phyloP scores from a whole-genome alignment of 2,329 filamentous ascomycete species.

The Fusarium nygamai region DNA sequence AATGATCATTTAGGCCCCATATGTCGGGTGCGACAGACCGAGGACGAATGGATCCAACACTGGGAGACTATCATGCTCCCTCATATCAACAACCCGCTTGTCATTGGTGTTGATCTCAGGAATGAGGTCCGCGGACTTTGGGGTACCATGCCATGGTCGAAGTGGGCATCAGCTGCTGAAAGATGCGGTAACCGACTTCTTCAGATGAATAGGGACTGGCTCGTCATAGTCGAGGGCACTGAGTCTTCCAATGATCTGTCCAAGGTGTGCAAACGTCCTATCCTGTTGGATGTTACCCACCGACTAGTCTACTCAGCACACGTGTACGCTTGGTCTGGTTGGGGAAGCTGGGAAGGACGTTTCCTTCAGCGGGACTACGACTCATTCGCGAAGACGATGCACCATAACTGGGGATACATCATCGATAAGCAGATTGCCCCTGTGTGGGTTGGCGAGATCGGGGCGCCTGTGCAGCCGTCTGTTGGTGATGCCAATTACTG shows the following conservation, averaged over 20 bases:
- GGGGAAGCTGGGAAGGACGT: conserved; percentile 68
- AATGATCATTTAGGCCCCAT: conserved; percentile 70
- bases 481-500: conserved; percentile 72
- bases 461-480: conserved; percentile 63
- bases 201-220: conserved; percentile 68
- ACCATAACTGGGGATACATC: conserved; percentile 73
- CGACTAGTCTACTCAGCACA: conserved; percentile 74
- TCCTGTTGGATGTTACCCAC: conserved; percentile 64
- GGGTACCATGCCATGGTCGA: conserved; percentile 74
- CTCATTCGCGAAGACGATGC: conserved; percentile 71
- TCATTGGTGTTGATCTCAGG: conserved; percentile 73
- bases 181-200: conserved; percentile 69
- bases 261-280: conserved; percentile 63
- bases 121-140: conserved; percentile 76
- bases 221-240: conserved; percentile 74
- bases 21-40: conserved; percentile 70
- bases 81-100: conserved; percentile 66
- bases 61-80: conserved; percentile 73
- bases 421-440: conserved; percentile 58
- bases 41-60: conserved; percentile 72
- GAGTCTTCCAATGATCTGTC: conserved; percentile 73
- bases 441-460: conserved; percentile 76
- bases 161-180: conserved; percentile 73
- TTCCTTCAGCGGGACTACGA: conserved; percentile 69
- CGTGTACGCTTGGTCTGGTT: conserved; percentile 76